Evolutionary conservation across 129 eudicot genomes (phyloP).

Genomic region (Arctium lappa): DNA sequence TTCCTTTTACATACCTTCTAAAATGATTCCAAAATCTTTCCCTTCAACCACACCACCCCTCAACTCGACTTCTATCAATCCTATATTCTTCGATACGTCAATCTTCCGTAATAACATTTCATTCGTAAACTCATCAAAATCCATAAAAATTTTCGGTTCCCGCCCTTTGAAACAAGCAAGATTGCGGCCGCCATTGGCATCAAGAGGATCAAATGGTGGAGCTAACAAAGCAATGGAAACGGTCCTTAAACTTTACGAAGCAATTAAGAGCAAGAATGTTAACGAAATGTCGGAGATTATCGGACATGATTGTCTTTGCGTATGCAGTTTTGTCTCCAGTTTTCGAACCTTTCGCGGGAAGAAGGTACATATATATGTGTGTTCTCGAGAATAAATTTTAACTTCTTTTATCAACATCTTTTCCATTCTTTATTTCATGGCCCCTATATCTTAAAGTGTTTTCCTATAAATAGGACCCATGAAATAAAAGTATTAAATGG

Average conservation of each 20-base stretch:
- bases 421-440: background rate
- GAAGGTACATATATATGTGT: conserved; percentile 31
- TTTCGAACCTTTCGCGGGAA: conserved; percentile 60
- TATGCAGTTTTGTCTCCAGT: conserved; percentile 46
- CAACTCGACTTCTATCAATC: background rate
- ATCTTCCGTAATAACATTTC: conserved; percentile 11
- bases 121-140: background rate
- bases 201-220: conserved; percentile 30
- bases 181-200: conserved; percentile 5
- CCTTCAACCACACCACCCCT: conserved; percentile 9
- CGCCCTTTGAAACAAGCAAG: background rate
- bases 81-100: background rate
- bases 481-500: background rate
- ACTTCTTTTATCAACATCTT: background rate
- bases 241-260: conserved; percentile 60
- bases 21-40: conserved; percentile 35
- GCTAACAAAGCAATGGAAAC: conserved; percentile 51
- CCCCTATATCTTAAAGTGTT: background rate
- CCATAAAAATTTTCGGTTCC: background rate
- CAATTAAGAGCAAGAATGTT: conserved; percentile 45
- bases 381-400: background rate
- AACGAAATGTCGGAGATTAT: conserved; percentile 59
- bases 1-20: background rate
- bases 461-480: background rate
- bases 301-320: conserved; percentile 67